A percentile compares a stretch with the other conserved stretches of the same genome.
phyloP scores from a whole-genome alignment of 331 rosid species.

The Malus hybrid region DNA sequence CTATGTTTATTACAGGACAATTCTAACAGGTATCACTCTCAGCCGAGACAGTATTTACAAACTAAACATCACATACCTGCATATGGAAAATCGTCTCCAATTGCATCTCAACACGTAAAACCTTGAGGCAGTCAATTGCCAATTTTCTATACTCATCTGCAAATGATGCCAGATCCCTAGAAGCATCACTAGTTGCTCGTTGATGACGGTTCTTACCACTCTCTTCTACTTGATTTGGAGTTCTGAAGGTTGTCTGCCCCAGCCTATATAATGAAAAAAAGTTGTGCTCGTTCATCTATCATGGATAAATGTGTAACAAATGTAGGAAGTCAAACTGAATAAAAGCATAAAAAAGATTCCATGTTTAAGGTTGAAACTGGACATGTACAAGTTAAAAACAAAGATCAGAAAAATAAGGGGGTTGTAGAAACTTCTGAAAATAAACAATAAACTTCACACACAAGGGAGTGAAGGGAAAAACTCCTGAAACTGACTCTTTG shows the following conservation, averaged over 20 bases:
- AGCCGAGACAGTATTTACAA: not conserved
- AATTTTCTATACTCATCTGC: constrained; percentile 90
- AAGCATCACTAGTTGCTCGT: constrained; percentile 46
- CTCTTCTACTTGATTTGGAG: constrained; percentile 51
- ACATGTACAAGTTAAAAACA: not conserved
- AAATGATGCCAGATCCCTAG: constrained; percentile 71
- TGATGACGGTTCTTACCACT: constrained; percentile 32
- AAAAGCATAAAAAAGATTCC: not conserved
- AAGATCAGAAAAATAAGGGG: not conserved
- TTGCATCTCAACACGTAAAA: constrained; percentile 97
- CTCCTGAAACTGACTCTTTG: not conserved
- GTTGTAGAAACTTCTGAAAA: not conserved
- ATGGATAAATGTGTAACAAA: not conserved
- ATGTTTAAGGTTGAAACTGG: not conserved
- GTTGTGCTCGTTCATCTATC: constrained; percentile 4
- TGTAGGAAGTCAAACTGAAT: too few relatives aligned
- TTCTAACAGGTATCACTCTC: not conserved
- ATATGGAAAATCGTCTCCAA: constrained; percentile 87
- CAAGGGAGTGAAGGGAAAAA: not conserved
- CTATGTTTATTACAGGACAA: constrained; percentile 1
- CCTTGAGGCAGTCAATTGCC: constrained; percentile 94
- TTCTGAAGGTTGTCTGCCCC: constrained; percentile 52
- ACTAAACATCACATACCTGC: constrained; percentile 54
- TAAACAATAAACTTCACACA: not conserved
- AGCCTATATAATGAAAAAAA: constrained; percentile 52